Conservation (phyloP, 1,284 basidiomycete species). For the Cryptococcus depauperatus region DNA sequence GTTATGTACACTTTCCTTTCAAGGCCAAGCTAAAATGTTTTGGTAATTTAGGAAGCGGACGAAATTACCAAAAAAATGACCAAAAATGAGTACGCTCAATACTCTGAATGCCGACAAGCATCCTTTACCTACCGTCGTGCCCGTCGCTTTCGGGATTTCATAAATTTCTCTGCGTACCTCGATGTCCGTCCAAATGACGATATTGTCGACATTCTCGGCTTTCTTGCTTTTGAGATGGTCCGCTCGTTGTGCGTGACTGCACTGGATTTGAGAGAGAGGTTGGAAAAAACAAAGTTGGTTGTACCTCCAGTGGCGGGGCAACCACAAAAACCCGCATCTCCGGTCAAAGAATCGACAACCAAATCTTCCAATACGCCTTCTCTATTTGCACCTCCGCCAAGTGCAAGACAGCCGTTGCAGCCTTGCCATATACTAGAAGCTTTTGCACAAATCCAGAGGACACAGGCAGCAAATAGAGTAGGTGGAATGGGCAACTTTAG, state of each 20-base stretch:
- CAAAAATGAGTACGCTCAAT: conserved; percentile 92
- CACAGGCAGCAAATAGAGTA: conserved; percentile 67
- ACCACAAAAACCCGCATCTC: conserved; percentile 47
- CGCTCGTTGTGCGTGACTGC: conserved; percentile 81
- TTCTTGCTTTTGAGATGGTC: conserved; percentile 95
- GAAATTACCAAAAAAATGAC: conserved; percentile 94
- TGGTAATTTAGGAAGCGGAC: conserved; percentile 70
- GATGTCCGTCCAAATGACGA: conserved; percentile 91
- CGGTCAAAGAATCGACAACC: conserved; percentile 5
- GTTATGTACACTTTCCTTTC: too few species aligned
- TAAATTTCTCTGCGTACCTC: conserved; percentile 79
- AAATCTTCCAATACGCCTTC: conserved; percentile 47
- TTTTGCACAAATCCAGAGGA: conserved; percentile 74
- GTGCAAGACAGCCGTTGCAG: conserved; percentile 64
- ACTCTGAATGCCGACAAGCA: conserved; percentile 93
- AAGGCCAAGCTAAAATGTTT: not conserved
- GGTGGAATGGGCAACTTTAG: conserved; percentile 82
- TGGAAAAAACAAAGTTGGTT: conserved; percentile 18
- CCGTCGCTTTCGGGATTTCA: conserved; percentile 91
- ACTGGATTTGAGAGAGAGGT: conserved; percentile 54
- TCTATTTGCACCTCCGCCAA: conserved; percentile 68
- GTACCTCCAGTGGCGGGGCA: not conserved
- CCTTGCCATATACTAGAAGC: conserved; percentile 84
- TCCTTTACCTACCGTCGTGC: conserved; percentile 89
- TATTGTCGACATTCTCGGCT: conserved; percentile 92